Conservation (phyloP, 1,139 yeast species). For the Tardiomyces blankii region DNA sequence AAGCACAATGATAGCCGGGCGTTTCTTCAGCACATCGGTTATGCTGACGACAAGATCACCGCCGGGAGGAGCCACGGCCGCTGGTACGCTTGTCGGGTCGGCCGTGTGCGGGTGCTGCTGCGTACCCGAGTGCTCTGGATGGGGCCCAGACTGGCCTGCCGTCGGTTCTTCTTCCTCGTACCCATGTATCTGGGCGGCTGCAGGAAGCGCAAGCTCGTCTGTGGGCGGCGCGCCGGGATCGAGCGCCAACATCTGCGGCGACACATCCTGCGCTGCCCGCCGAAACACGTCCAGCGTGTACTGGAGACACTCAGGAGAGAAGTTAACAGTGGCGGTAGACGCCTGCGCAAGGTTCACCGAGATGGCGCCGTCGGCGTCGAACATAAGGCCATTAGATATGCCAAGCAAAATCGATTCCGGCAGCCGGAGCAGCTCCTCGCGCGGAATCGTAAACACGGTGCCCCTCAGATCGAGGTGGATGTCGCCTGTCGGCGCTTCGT, state of each 20-base stretch:
- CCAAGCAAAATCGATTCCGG: slow-evolving; percentile 87
- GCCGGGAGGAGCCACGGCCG: too few relatives aligned
- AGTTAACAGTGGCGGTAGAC: slow-evolving; percentile 34
- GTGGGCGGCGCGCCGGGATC: neutral
- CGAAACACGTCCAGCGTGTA: slow-evolving; percentile 64
- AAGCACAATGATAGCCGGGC: slow-evolving; percentile 86
- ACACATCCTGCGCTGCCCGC: slow-evolving; percentile 27
- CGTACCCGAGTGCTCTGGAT: neutral
- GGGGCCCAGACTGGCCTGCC: neutral
- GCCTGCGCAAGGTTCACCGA: slow-evolving; percentile 4
- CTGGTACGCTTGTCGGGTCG: too few relatives aligned
- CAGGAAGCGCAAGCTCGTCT: neutral
- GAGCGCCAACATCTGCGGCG: slow-evolving; percentile 5
- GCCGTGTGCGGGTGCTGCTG: too few relatives aligned
- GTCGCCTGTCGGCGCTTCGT: slow-evolving; percentile 13
- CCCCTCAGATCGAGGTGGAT: slow-evolving; percentile 63
- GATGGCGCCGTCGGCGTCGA: slow-evolving; percentile 47
- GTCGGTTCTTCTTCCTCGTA: neutral
- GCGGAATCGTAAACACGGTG: slow-evolving; percentile 51
- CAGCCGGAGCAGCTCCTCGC: slow-evolving; percentile 81
- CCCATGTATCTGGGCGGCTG: neutral
- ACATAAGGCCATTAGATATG: slow-evolving; percentile 76
- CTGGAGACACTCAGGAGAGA: slow-evolving; percentile 76
- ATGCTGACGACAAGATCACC: neutral
- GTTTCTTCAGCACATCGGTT: slow-evolving; percentile 45